These are phyloP conservation scores for Heimioporus sp. DNA, from an alignment of 768 basidiomycete species.

Conservation along the genomic window DNA sequence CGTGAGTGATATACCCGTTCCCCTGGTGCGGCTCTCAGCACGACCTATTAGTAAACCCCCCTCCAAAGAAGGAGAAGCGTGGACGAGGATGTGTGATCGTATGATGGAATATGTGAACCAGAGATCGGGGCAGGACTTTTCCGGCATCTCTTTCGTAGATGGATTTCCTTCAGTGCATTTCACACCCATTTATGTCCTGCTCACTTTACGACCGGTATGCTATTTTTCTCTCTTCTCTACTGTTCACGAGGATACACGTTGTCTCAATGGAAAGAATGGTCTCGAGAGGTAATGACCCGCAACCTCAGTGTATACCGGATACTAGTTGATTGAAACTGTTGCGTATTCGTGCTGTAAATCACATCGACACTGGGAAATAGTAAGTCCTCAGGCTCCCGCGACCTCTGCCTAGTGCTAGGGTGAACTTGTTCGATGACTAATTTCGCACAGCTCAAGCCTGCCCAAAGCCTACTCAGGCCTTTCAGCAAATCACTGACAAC, in stretches of 20 bases:
- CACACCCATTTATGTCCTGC: constrained; percentile 69
- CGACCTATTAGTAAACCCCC: constrained; percentile 64
- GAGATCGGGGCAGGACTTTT: constrained; percentile 16
- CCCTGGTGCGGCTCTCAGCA: constrained; percentile 4
- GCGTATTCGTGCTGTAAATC: too few relatives aligned
- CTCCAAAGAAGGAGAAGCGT: constrained; percentile 54
- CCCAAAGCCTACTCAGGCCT: constrained; percentile 32
- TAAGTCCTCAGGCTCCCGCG: too few relatives aligned
- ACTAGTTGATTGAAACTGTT: too few relatives aligned
- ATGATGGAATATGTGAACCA: constrained; percentile 39
- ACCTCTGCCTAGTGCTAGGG: too few relatives aligned
- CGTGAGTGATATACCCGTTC: constrained; percentile 50
- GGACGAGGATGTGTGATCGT: constrained; percentile 66
- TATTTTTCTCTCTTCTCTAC: constrained; percentile 26
- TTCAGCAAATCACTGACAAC: constrained; percentile 1
- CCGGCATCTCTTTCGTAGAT: constrained; percentile 27
- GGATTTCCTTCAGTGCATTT: constrained; percentile 40
- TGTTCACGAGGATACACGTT: constrained; percentile 38
- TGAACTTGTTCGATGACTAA: too few relatives aligned
- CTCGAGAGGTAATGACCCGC: background rate
- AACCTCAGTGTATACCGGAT: too few relatives aligned
- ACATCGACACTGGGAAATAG: too few relatives aligned
- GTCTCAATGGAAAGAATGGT: constrained; percentile 19
- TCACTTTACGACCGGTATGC: constrained; percentile 65
- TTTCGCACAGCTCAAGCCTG: constrained; percentile 25